Evolutionary conservation across 1,284 basidiomycete genomes (phyloP), one percentile per base, ranked within the genome.

Genomic region (Amylostereum areolatum): DNA sequence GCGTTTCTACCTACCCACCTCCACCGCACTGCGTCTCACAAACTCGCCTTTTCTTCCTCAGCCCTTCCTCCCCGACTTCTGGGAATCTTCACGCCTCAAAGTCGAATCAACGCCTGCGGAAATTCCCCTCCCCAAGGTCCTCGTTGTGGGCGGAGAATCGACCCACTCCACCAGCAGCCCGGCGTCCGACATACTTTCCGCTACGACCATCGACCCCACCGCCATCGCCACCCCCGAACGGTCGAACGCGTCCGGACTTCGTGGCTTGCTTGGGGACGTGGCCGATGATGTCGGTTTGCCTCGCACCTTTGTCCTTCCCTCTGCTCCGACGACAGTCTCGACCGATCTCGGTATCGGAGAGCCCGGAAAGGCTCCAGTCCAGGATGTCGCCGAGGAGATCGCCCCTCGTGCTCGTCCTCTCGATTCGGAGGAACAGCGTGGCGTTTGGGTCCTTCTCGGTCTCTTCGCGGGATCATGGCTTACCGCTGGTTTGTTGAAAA

Each of bases 31-130:
- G 2, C 25, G 41, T 43, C 25, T 28, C 12, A 18, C 18, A 18
- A 25, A 8, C 7, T 28, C 8, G 30, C 6, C 27, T 5, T 39
- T 46, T 49, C 30, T 11, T 44, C 44, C 29, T 47, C 56, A 90
- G 87, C 87, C 87, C 4, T 86, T 78, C 61, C 67, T 82, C 12
- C 85, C 85, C 36, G 85, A 89, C 66, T 78, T 81, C 56, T 87
- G 83, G 83, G 72, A 81, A 49, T 87, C 86, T 0, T 71, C 74
- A 4, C 61, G 65, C 29, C 59, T 67, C 46, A 68, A 71, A 49
- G 60, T 64, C 35, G 64, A 54, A 52, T 63, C 60, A 10, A 58
- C 55, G 7, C 50, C 59, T 10, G 54, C 59, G 6, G 48, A 53
- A 8, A 67, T 69, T 29, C 57, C 66, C 8, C 52, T 59, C 12